Evolutionary conservation across 1,284 basidiomycete genomes (phyloP), one percentile per base, ranked within the genome.

Genomic region (Caloboletus firmus): DNA sequence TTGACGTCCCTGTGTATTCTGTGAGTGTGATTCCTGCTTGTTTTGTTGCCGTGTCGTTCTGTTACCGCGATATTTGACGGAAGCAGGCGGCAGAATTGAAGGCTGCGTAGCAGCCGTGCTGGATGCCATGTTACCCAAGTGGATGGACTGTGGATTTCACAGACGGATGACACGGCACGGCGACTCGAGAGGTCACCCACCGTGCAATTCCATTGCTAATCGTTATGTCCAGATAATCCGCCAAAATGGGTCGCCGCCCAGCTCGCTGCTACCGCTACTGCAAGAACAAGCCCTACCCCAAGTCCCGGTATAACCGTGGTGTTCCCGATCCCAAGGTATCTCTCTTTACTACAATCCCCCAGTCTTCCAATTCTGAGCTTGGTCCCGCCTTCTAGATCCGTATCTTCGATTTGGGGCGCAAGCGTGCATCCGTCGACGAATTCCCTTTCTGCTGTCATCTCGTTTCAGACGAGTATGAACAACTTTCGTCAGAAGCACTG

Each of bases 391-490:
- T 45, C 32, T 31, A 91, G 91, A 95, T 95, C 74, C 84, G 91
- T 64, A 95, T 95, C 65, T 96, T 90, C 77, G 95, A 98, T 77
- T 81, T 98, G 51, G 95, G 95, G 56, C 91, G 94, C 66, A 98
- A 98, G 80, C 91, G 87, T 76, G 95, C 95, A 57, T 87, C 87
- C 55, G 93, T 95, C 67, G 95, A 98, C 75, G 96, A 98, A 74
- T 98, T 98, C 84, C 94, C 95, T 60, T 95, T 89, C 85, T 95
- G 93, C 76, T 89, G 85, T 73, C 95, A 97, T 77, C 83, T 98
- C 58, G 96, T 98, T 60, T 98, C 95, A 55, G 95, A 98, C 71
- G 96, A 98, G 79, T 97, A 98, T 76, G 95, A 99, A 76, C 95
- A 99, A 73, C 84, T 98, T 54, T 96, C 93, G 34, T 91, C 87